Percentiles rank a stretch among this genome's conserved stretches.
These are phyloP conservation scores for Podaxis pistillaris DNA, from an alignment of 768 basidiomycete species.

Conservation along the genomic window DNA sequence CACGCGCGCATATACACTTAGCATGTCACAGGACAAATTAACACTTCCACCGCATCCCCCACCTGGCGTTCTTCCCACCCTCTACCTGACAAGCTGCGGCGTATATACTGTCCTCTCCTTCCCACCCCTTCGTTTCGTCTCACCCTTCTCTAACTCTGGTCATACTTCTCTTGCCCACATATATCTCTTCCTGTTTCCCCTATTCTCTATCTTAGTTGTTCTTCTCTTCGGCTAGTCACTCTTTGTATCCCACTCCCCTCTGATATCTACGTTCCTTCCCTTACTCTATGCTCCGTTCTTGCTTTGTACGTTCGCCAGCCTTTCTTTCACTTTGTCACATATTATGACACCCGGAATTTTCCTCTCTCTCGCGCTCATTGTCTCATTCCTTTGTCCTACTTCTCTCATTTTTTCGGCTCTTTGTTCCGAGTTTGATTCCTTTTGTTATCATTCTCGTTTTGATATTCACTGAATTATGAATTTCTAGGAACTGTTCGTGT, in stretches of 20 bases:
- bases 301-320: conserved; percentile 17
- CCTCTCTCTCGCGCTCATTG: neutral
- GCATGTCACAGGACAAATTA: neutral
- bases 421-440: neutral
- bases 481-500: conserved; percentile 6
- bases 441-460: neutral
- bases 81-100: neutral
- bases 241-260: neutral
- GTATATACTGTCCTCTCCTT: neutral
- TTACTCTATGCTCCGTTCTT: conserved; percentile 4
- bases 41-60: neutral
- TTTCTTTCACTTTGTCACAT: neutral
- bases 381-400: conserved; percentile 12
- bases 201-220: conserved; percentile 1
- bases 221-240: conserved; percentile 3
- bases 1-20: neutral
- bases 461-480: neutral
- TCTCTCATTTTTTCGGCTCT: neutral
- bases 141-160: neutral
- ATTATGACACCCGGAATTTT: neutral
- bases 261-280: neutral
- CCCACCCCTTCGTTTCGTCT: neutral
- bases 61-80: neutral
- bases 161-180: no score
- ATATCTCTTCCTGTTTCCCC: no score